Percentiles rank a stretch among this genome's conserved stretches.
Conservation (phyloP, 495 filamentous ascomycete genomes). For the Paragyromitra xinjiangensis region DNA sequence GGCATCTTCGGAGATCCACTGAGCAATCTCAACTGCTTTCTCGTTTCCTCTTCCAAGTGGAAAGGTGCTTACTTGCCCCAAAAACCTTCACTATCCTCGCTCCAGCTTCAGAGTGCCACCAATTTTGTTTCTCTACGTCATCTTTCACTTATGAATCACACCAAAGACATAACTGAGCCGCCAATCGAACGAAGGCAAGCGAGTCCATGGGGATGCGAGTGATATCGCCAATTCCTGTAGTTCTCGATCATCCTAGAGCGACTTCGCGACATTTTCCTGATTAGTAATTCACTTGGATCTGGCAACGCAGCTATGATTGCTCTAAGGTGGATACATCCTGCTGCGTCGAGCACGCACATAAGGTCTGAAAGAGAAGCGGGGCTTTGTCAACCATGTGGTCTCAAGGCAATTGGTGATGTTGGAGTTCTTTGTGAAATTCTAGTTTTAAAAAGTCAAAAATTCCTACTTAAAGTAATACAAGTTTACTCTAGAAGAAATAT, state of each 20-base stretch:
- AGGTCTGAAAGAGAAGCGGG: not conserved
- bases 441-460: too few species aligned
- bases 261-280: not conserved
- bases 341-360: not conserved
- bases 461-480: too few species aligned
- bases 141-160: not conserved
- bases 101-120: not conserved
- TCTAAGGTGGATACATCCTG: not conserved
- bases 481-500: too few species aligned
- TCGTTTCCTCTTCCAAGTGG: not conserved
- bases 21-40: not conserved
- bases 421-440: too few species aligned
- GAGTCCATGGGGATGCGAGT: not conserved
- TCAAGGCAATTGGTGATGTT: not conserved
- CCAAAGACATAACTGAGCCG: not conserved
- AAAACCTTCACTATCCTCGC: not conserved
- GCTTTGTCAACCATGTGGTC: not conserved
- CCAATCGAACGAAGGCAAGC: not conserved
- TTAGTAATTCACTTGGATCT: not conserved
- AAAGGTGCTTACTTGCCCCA: not conserved
- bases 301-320: not conserved
- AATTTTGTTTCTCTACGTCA: not conserved
- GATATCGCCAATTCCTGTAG: not conserved
- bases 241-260: too few species aligned
- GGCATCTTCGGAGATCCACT: not conserved